phyloP scores from a whole-genome alignment of 257 asterid genomes.

The Plantago ovata region DNA sequence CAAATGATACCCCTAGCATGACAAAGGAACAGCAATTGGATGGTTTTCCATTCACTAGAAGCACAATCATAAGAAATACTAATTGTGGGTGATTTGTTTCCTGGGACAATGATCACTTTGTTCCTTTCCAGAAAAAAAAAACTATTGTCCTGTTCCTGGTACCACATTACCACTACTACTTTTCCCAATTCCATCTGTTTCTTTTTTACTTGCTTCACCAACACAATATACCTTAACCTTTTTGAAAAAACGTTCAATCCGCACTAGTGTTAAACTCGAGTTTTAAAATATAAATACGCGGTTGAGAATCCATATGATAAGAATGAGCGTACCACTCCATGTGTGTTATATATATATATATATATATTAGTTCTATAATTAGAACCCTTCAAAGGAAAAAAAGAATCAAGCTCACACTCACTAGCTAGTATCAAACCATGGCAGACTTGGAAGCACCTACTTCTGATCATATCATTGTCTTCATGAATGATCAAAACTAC shows the following conservation, averaged over 20 bases:
- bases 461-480: slow-evolving; percentile 41
- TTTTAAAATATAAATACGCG: no score
- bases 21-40: background rate
- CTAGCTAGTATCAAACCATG: slow-evolving; percentile 2
- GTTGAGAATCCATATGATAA: no score
- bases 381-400: no score
- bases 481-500: slow-evolving; percentile 28
- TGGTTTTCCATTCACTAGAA: background rate
- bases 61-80: no score
- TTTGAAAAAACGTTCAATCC: background rate
- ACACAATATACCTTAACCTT: background rate
- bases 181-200: background rate
- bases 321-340: no score
- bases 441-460: slow-evolving; percentile 26
- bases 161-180: background rate
- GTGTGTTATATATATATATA: background rate
- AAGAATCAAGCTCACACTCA: background rate
- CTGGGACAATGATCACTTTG: background rate
- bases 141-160: background rate
- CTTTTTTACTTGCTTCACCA: slow-evolving; percentile 1
- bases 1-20: background rate
- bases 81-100: background rate
- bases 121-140: background rate
- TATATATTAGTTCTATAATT: slow-evolving; percentile 10
- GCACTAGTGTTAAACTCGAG: background rate